Evolutionary conservation across 2,329 filamentous ascomycete genomes (phyloP).

Genomic region (Coniochaeta pulveracea): DNA sequence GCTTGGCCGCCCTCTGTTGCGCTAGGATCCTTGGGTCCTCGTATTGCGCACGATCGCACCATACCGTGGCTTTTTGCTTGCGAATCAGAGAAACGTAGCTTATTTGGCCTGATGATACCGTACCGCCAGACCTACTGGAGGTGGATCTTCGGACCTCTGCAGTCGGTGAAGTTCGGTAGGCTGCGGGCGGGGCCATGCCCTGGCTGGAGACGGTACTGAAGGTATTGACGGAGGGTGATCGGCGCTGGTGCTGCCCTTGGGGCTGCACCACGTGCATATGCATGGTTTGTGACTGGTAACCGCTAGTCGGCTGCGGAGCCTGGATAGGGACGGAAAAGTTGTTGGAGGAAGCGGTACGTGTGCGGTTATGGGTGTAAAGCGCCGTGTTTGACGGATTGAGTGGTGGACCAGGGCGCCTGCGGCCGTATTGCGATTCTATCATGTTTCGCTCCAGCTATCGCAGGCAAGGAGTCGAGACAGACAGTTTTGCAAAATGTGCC

Average conservation of each 20-base stretch:
- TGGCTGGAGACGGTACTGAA: conserved; percentile 56
- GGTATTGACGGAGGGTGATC: conserved; percentile 55
- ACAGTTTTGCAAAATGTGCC: neutral
- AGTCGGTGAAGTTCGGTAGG: conserved; percentile 42
- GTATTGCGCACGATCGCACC: conserved; percentile 89
- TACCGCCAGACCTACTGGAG: conserved; percentile 61
- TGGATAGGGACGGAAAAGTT: conserved; percentile 27
- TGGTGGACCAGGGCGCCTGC: conserved; percentile 16
- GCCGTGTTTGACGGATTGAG: conserved; percentile 13
- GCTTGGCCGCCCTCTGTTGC: conserved; percentile 77
- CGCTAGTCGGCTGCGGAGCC: conserved; percentile 19
- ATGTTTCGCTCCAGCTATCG: conserved; percentile 11
- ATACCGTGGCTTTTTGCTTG: conserved; percentile 95
- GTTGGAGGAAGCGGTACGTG: conserved; percentile 46
- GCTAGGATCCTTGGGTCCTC: conserved; percentile 79
- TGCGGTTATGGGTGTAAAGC: conserved; percentile 42
- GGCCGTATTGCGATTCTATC: conserved; percentile 19
- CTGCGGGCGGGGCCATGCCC: conserved; percentile 36
- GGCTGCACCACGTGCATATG: conserved; percentile 19
- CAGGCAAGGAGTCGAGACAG: too few species aligned
- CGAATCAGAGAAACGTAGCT: conserved; percentile 93
- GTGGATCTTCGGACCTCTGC: conserved; percentile 63
- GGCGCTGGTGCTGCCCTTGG: conserved; percentile 31
- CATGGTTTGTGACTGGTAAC: conserved; percentile 19
- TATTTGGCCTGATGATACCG: conserved; percentile 34